phyloP scores from a whole-genome alignment of 2,329 filamentous ascomycete genomes.

The Simplicillium aogashimaense region DNA sequence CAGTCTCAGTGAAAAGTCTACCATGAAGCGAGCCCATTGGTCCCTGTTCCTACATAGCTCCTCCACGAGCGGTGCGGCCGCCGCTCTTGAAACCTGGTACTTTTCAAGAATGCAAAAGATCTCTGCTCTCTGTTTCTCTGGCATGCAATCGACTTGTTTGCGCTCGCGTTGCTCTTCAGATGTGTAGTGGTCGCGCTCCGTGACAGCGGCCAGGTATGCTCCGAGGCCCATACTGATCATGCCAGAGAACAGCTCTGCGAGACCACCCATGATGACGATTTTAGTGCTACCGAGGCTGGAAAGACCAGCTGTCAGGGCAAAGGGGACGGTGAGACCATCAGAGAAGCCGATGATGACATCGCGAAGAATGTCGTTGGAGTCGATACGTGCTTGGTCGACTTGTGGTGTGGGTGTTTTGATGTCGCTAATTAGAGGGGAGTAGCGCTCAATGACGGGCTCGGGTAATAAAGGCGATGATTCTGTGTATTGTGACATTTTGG shows the following conservation, averaged over 20 bases:
- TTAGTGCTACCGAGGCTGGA: slow-evolving; percentile 54
- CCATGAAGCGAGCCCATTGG: slow-evolving; percentile 46
- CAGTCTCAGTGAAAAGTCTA: slow-evolving; percentile 46
- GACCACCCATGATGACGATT: slow-evolving; percentile 60
- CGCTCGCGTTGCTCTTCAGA: slow-evolving; percentile 36
- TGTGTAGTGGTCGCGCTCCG: slow-evolving; percentile 41
- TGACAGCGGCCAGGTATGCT: slow-evolving; percentile 58
- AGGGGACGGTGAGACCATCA: slow-evolving; percentile 71
- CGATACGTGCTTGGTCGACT: slow-evolving; percentile 16
- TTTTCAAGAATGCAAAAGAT: slow-evolving; percentile 39
- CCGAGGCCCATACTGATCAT: slow-evolving; percentile 72
- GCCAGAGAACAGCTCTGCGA: slow-evolving; percentile 67
- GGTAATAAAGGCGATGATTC: slow-evolving; percentile 22
- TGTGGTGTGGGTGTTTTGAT: slow-evolving; percentile 9
- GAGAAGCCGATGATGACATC: slow-evolving; percentile 69
- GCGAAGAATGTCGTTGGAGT: slow-evolving; percentile 37
- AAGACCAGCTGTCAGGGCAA: slow-evolving; percentile 67
- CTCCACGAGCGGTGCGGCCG: slow-evolving; percentile 35
- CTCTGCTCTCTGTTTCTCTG: slow-evolving; percentile 34
- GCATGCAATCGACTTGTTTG: slow-evolving; percentile 29
- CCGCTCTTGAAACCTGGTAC: slow-evolving; percentile 35
- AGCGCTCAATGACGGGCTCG: slow-evolving; percentile 18
- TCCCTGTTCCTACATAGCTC: slow-evolving; percentile 37
- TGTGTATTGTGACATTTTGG: slow-evolving; percentile 15
- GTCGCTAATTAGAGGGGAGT: slow-evolving; percentile 13